Percentiles rank a stretch among this genome's conserved stretches.
phyloP scores from a whole-genome alignment of 2,329 filamentous ascomycete genomes.

The Talaromyces sp. region DNA sequence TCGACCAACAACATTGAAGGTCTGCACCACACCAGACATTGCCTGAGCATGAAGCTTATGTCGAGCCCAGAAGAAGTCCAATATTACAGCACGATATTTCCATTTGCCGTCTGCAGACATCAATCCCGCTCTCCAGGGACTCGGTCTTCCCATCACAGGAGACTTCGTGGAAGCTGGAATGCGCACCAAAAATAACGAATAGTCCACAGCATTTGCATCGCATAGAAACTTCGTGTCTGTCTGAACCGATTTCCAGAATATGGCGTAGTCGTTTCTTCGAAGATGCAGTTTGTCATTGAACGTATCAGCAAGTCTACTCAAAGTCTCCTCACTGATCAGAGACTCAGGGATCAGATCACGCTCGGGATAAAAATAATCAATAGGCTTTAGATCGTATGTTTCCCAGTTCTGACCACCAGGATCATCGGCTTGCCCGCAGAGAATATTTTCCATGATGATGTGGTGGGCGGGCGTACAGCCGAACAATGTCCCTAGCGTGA shows the following conservation, averaged over 20 bases:
- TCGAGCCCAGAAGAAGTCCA: slow-evolving; percentile 81
- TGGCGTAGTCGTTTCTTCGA: slow-evolving; percentile 56
- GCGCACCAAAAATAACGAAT: slow-evolving; percentile 72
- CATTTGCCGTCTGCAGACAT: slow-evolving; percentile 64
- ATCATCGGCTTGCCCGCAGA: slow-evolving; percentile 61
- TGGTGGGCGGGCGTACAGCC: slow-evolving; percentile 69
- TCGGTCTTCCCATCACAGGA: slow-evolving; percentile 34
- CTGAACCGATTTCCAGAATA: slow-evolving; percentile 59
- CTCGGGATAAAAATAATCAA: slow-evolving; percentile 75
- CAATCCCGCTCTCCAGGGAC: slow-evolving; percentile 65
- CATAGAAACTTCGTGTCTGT: slow-evolving; percentile 67
- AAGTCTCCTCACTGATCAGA: slow-evolving; percentile 66
- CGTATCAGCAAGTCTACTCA: slow-evolving; percentile 66
- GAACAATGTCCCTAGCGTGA: slow-evolving; percentile 62
- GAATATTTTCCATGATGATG: slow-evolving; percentile 76
- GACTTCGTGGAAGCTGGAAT: slow-evolving; percentile 47
- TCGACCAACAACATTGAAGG: slow-evolving; percentile 64
- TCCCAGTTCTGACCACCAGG: slow-evolving; percentile 60
- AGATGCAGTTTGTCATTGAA: slow-evolving; percentile 69
- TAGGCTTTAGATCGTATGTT: slow-evolving; percentile 74
- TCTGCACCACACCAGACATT: slow-evolving; percentile 66
- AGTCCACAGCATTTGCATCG: slow-evolving; percentile 69
- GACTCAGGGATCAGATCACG: slow-evolving; percentile 68
- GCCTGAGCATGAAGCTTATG: slow-evolving; percentile 67
- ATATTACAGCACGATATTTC: slow-evolving; percentile 66